Evolutionary conservation across 371 early-diverging fungal genomes (phyloP), one percentile per base, ranked within the genome.

Genomic region (Syncephalastrum monosporum): DNA sequence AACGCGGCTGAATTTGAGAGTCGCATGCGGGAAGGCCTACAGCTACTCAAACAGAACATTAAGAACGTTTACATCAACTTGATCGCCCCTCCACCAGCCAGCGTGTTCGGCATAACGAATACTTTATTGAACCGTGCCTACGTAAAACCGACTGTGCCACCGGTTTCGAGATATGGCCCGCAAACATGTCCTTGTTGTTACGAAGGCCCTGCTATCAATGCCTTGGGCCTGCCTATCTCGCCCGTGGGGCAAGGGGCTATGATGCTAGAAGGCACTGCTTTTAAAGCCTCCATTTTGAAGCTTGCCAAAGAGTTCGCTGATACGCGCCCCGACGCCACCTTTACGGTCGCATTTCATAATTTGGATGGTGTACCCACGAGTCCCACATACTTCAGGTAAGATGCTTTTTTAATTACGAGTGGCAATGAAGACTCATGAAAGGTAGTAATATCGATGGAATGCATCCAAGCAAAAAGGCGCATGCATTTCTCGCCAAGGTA

Each of bases 401-500:
- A 1, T 12, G 38, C 38, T 10, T 10, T 2, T 33, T 10, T 8
- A 2, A 12, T 33, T 33, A 10, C 8, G 38, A 33, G 38, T 10
- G 8, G 38, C 38, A 33, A 10, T 33, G 38, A 5, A 6, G 8
- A 33, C 38, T 33, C 38, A 33, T 33, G 38, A 33, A 7, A 2
- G 38, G 49, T 55, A 74, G 74, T 59, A 71, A 74, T 46, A 46
- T 33, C 8, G 38, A 33, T 33, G 38, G 38, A 33, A 8, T 8
- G 6, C 38, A 33, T 10, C 38, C 38, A 10, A 71, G 71, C 58
- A 19, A 47, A 1, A 12, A 49, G 12, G 68, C 57, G 15, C 61
- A 68, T 5, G 42, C 27, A 12, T 74, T 55, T 21, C 48, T 71
- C 17, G 63, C 71, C 49, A 74, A 55, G 61, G 67, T 58, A 57